Conservation (phyloP, 1,139 yeast genomes). For the Pichia sp. region DNA sequence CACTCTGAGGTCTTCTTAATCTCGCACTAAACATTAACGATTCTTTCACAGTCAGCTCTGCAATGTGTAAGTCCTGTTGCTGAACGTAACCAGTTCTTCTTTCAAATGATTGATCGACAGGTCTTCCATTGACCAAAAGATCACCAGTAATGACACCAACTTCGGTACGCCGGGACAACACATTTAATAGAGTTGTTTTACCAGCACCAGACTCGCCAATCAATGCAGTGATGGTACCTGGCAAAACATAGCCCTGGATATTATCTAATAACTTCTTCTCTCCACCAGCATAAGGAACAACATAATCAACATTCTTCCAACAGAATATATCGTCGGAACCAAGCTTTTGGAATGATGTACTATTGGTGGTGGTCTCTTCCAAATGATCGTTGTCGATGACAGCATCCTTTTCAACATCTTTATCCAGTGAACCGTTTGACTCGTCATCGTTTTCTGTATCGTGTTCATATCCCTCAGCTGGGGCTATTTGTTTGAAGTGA, state of each 20-base stretch:
- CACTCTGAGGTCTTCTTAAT: conserved; percentile 38
- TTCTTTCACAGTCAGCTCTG: conserved; percentile 44
- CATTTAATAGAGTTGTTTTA: conserved; percentile 53
- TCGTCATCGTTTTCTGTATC: conserved; percentile 26
- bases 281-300: conserved; percentile 35
- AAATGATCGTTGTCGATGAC: not conserved
- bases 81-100: conserved; percentile 51
- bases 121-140: conserved; percentile 42
- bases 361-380: conserved; percentile 1
- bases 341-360: conserved; percentile 14
- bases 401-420: not conserved
- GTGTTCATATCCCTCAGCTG: conserved; percentile 4
- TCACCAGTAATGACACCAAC: conserved; percentile 46
- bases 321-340: conserved; percentile 32
- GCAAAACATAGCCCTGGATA: conserved; percentile 48
- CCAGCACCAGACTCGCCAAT: conserved; percentile 74
- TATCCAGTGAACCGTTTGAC: conserved; percentile 1
- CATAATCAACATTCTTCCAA: conserved; percentile 35
- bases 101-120: conserved; percentile 35
- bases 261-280: conserved; percentile 37
- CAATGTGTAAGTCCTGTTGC: conserved; percentile 48
- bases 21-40: conserved; percentile 46
- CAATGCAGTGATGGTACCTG: conserved; percentile 50
- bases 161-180: conserved; percentile 44
- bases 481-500: conserved; percentile 1